Evolutionary conservation across 768 basidiomycete species (phyloP), one percentile per base, ranked within the genome.

Genomic region (Porphyrellus cyaneotinctus): DNA sequence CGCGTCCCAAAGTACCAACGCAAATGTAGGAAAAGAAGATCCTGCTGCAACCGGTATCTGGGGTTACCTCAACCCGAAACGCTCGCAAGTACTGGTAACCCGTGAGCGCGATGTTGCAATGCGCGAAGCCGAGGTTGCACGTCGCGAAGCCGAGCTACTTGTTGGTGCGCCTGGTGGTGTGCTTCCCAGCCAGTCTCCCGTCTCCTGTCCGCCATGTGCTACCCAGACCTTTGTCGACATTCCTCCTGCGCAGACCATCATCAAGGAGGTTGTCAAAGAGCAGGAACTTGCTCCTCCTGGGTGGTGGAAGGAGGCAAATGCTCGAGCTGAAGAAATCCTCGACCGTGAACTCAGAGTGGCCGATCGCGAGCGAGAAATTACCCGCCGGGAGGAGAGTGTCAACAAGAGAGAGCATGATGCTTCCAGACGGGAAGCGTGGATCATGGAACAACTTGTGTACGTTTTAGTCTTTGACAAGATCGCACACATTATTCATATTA

Each of bases 361-460:
- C 6, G 91, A 92, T 49, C 79, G 91, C 52, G 91, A 93, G 60
- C 80, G 90, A 24, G 91, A 93, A 55, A 90, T 92, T 51, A 84
- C 88, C 62, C 84, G 85, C 47, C 87, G 91, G 33, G 91, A 93
- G 69, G 91, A 93, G 65, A 80, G 75, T 44, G 84, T 92, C 55
- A 92, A 92, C 64, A 86, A 87, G 51, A 77, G 91, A 50, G 91
- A 93, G 66, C 87, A 91, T 37, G 91, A 93, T 63, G 88, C 90
- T 49, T 83, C 89, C 45, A 81, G 90, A 60, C 89, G 91, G 52
- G 91, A 93, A 68, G 78, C 74, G 26, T 93, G 91, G 91, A 91
- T 93, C 62, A 91, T 93, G 90, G 91, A 93, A 57, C 91, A 93
- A 62, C 81, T 93, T 32, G 84, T 89, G 91, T 93, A 75, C 58